A percentile compares a stretch with the other conserved stretches of the same genome.
These are phyloP conservation scores for Fonsecaea erecta DNA, from an alignment of 2,329 filamentous ascomycete species.

Conservation along the genomic window DNA sequence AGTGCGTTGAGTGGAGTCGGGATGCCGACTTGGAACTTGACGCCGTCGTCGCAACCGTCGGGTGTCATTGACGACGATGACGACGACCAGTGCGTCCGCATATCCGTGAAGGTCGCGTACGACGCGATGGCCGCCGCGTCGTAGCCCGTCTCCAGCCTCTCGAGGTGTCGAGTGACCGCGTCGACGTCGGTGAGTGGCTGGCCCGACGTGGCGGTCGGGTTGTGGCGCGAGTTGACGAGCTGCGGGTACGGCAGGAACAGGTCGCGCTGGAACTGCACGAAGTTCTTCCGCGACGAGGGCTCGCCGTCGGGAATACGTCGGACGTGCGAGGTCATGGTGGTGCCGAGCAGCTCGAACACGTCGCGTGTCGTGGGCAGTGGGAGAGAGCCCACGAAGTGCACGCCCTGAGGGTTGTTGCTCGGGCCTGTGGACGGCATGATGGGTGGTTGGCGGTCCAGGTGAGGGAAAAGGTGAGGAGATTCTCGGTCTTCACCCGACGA, in stretches of 20 bases:
- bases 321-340: constrained; percentile 43
- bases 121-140: constrained; percentile 41
- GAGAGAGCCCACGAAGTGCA: constrained; percentile 46
- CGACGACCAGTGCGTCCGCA: constrained; percentile 32
- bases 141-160: constrained; percentile 35
- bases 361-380: constrained; percentile 43
- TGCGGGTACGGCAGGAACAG: constrained; percentile 38
- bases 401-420: not conserved
- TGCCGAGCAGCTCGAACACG: constrained; percentile 42
- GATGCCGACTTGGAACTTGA: constrained; percentile 44
- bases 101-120: constrained; percentile 38
- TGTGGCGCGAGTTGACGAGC: constrained; percentile 12
- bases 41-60: too few relatives aligned
- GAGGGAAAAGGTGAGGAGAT: not conserved
- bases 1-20: constrained; percentile 40
- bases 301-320: constrained; percentile 51
- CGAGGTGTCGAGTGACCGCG: not conserved
- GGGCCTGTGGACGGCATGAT: not conserved
- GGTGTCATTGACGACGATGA: too few relatives aligned
- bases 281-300: constrained; percentile 43
- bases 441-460: not conserved
- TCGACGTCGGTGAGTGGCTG: not conserved
- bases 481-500: too few relatives aligned
- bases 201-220: constrained; percentile 25
- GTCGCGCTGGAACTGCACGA: constrained; percentile 43